Percentiles rank a stretch among this genome's conserved stretches.
These are phyloP conservation scores for Mortierella sp. DNA, from an alignment of 371 early-diverging fungal species.

Conservation along the genomic window DNA sequence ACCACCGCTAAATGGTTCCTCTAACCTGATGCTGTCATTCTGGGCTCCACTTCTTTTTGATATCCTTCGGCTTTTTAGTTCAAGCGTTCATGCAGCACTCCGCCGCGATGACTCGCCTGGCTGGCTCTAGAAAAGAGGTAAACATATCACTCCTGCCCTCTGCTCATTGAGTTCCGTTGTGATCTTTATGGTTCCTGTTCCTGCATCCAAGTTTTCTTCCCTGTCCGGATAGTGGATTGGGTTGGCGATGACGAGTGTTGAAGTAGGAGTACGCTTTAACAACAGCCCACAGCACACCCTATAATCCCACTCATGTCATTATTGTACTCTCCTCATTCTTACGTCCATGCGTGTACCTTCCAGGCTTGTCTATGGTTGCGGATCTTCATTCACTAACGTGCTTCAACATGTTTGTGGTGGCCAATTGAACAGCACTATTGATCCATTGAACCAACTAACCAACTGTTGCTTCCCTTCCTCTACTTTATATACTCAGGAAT, in stretches of 20 bases:
- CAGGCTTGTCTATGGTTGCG: neutral
- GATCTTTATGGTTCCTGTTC: neutral
- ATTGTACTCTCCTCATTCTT: neutral
- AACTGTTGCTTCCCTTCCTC: neutral
- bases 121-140: constrained; percentile 26
- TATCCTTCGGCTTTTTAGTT: neutral
- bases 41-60: neutral
- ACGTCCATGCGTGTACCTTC: neutral
- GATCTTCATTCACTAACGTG: neutral
- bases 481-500: constrained; percentile 14
- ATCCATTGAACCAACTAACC: neutral
- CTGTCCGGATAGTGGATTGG: too few relatives aligned
- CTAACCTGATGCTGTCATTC: neutral
- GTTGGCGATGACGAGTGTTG: neutral
- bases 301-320: neutral
- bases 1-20: neutral
- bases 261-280: neutral
- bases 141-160: neutral
- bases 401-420: neutral
- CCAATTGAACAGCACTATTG: neutral
- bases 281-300: neutral
- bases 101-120: constrained; percentile 27
- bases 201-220: neutral
- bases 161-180: neutral
- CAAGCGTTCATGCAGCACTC: constrained; percentile 16